These are phyloP conservation scores for Tricholoma hemisulphureum DNA, from an alignment of 768 basidiomycete species.

Conservation along the genomic window DNA sequence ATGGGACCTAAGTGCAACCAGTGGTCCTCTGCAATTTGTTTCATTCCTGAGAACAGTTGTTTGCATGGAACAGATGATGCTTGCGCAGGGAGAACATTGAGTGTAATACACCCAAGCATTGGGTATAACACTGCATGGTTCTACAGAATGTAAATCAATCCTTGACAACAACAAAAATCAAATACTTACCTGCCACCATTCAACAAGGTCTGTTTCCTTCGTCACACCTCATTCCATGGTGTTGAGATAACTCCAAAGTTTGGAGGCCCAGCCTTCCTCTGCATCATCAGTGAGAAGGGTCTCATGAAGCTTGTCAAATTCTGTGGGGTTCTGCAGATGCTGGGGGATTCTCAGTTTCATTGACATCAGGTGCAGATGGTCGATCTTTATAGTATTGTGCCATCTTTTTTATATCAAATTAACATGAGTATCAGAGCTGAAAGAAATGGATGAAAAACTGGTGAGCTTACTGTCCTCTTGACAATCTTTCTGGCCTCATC, in stretches of 20 bases:
- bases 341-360: too few relatives aligned
- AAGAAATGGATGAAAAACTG: too few relatives aligned
- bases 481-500: too few relatives aligned
- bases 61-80: constrained; percentile 4
- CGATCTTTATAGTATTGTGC: too few relatives aligned
- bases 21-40: neutral
- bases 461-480: too few relatives aligned
- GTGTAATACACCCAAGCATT: neutral
- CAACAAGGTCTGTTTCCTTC: constrained; percentile 4
- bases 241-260: constrained; percentile 4
- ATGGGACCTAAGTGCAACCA: neutral
- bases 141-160: neutral
- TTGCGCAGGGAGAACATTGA: neutral
- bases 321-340: too few relatives aligned
- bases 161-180: neutral
- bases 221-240: constrained; percentile 4
- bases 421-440: too few relatives aligned
- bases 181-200: constrained; percentile 7
- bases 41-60: neutral
- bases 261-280: constrained; percentile 4
- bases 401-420: too few relatives aligned
- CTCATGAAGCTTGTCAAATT: too few relatives aligned
- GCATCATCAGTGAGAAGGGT: too few relatives aligned
- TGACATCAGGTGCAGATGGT: too few relatives aligned
- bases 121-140: neutral